These are phyloP conservation scores for Durotheca rogersii DNA, from an alignment of 495 filamentous ascomycete genomes.

Conservation along the genomic window DNA sequence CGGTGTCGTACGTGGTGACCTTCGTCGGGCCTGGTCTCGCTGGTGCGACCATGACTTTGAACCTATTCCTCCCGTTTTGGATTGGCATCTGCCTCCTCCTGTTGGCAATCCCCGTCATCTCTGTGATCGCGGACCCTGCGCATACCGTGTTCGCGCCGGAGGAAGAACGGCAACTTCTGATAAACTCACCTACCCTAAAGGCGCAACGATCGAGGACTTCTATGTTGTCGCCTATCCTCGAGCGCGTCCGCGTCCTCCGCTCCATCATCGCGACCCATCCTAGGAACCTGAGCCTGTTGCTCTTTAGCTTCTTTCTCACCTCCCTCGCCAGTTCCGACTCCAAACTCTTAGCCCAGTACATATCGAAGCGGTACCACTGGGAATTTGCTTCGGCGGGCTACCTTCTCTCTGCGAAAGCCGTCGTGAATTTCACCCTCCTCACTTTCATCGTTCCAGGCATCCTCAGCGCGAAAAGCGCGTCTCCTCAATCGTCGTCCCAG, in stretches of 20 bases:
- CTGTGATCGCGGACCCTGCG: slow-evolving; percentile 24
- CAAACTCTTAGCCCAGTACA: slow-evolving; percentile 47
- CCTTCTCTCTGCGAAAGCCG: slow-evolving; percentile 45
- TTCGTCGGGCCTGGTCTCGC: slow-evolving; percentile 46
- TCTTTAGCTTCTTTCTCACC: slow-evolving; percentile 43
- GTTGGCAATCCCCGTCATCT: slow-evolving; percentile 37
- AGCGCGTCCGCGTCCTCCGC: slow-evolving; percentile 31
- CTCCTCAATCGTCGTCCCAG: slow-evolving; percentile 12
- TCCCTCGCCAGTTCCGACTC: slow-evolving; percentile 50
- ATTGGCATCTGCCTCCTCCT: slow-evolving; percentile 41
- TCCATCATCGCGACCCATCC: slow-evolving; percentile 32
- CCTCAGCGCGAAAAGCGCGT: slow-evolving; percentile 23
- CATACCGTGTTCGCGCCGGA: slow-evolving; percentile 4
- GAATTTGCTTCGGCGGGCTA: slow-evolving; percentile 44
- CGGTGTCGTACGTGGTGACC: slow-evolving; percentile 42
- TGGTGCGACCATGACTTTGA: slow-evolving; percentile 42
- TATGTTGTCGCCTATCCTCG: slow-evolving; percentile 14
- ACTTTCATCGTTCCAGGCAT: slow-evolving; percentile 40
- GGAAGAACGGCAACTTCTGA: slow-evolving; percentile 34
- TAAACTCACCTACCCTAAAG: slow-evolving; percentile 34
- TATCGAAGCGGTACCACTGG: slow-evolving; percentile 47
- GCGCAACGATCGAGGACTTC: slow-evolving; percentile 18
- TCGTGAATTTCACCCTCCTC: slow-evolving; percentile 45
- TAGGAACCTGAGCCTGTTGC: slow-evolving; percentile 39
- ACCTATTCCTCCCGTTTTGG: slow-evolving; percentile 44